Base-by-base conservation (phyloP, 179 eudicot species). In the Heliamphora pulchella region DNA sequence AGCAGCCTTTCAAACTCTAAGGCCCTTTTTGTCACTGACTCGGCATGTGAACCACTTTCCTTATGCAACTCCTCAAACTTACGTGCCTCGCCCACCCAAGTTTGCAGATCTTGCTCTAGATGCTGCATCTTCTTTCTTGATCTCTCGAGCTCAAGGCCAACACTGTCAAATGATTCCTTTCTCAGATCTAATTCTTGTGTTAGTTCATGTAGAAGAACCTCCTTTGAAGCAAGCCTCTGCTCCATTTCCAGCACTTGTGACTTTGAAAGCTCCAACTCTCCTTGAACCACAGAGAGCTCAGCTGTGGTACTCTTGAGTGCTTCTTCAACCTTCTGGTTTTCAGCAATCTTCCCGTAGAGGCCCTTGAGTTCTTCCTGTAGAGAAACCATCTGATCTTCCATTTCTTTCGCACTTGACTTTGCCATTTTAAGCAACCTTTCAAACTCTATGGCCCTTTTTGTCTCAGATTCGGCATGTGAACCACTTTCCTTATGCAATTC, bases 91-190 rank as follows among this genome's bases (percentile, higher is more conserved):
- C 67, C 81, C 13, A 82, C 79, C 5, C 88, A 91, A 74, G 81
- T 78, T 55, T 86, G 84, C 48, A 95, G 76, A 66, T 87, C 88
- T 71, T 85, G 85, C 81, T 95, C 94, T 65, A 94, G 86, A 77
- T 88, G 92, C 64, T 81, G 81, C 80, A 89, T 84, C 81, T 82
- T 93, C 89, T 89, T 94, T 83, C 87, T 90, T 5, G 97, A 91
- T 85, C 82, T 86, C 76, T 91, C 97, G 5, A 89, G 80, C 85
- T 95, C 97, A 44, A 93, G 71, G 77, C 50, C 89, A 66, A 95
- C 88, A 79, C 79, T 80, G 54, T 89, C 94, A 77, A 86, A 91
- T 54, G 91, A 86, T 81, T 93, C 97, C 83, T 91, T 93, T 18
- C 39, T 31, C 75, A 81, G 11, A 41, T 89, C 87, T 80, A 89